Conservation (phyloP, 2,329 filamentous ascomycete species). For the Zarea fungicola region DNA sequence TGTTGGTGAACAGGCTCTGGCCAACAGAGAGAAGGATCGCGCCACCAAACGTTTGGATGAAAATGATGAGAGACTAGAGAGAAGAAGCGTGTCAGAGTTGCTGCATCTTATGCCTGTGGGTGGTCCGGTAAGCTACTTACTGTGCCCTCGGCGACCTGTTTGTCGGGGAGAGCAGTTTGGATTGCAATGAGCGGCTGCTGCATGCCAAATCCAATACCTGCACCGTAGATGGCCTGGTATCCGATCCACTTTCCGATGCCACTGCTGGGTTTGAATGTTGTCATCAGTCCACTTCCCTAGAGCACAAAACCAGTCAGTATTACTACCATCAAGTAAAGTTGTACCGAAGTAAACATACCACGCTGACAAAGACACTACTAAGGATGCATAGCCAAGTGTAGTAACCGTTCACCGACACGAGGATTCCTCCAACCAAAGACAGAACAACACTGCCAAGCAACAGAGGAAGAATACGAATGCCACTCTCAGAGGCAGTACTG, state of each 20-base stretch:
- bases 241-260: slow-evolving; percentile 4
- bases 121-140: too few relatives aligned
- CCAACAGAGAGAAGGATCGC: background rate
- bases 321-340: too few relatives aligned
- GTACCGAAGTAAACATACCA: background rate
- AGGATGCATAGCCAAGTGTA: background rate
- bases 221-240: slow-evolving; percentile 15
- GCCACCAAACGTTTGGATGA: background rate
- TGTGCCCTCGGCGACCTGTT: background rate
- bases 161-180: slow-evolving; percentile 30
- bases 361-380: background rate
- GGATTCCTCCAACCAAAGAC: background rate
- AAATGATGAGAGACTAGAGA: too few relatives aligned
- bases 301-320: background rate
- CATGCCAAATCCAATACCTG: slow-evolving; percentile 30
- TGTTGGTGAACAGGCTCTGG: background rate
- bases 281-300: background rate
- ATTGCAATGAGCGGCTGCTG: slow-evolving; percentile 37
- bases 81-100: too few relatives aligned
- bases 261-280: background rate
- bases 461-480: slow-evolving; percentile 1
- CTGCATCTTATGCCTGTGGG: too few relatives aligned
- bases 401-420: background rate
- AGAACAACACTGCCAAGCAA: background rate
- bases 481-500: slow-evolving; percentile 8